phyloP scores from a whole-genome alignment of 345 rosid genomes.

The Gossypium arboreum region DNA sequence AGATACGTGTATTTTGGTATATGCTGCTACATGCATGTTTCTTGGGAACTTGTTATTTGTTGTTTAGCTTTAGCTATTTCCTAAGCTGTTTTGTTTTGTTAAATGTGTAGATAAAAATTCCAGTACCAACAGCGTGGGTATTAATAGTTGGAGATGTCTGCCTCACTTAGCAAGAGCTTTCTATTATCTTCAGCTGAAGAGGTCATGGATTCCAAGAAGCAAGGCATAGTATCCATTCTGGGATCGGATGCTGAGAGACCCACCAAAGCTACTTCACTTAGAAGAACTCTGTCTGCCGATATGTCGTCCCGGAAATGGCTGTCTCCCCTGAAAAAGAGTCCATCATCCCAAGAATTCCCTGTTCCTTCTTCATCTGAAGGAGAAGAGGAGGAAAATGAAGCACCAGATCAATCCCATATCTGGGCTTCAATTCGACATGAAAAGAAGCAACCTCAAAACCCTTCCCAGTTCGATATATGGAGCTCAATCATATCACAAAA shows the following conservation, averaged over 20 bases:
- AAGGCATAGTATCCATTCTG: slow-evolving; percentile 81
- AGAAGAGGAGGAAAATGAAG: slow-evolving; percentile 15
- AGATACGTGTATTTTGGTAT: background rate
- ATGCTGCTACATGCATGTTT: background rate
- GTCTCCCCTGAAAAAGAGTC: slow-evolving; percentile 51
- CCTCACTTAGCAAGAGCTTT: slow-evolving; percentile 39
- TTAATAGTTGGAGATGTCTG: slow-evolving; percentile 36
- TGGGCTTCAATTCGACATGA: slow-evolving; percentile 50
- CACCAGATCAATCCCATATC: slow-evolving; percentile 30
- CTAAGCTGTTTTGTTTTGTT: background rate
- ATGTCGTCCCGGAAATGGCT: slow-evolving; percentile 79
- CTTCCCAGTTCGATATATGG: slow-evolving; percentile 54
- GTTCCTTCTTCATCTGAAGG: slow-evolving; percentile 19
- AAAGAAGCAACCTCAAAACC: slow-evolving; percentile 26
- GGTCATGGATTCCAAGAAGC: slow-evolving; percentile 29
- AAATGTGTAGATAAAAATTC: slow-evolving; percentile 27
- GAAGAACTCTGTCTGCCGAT: slow-evolving; percentile 79
- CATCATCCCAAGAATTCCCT: slow-evolving; percentile 46
- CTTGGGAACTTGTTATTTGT: slow-evolving; percentile 6
- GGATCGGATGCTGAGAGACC: slow-evolving; percentile 28
- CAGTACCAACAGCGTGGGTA: background rate
- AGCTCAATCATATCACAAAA: slow-evolving; percentile 51
- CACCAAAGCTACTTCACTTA: slow-evolving; percentile 45
- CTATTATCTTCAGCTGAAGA: slow-evolving; percentile 45
- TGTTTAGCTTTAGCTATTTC: background rate